Percentiles rank a stretch among this genome's conserved stretches.
These are phyloP conservation scores for Sporothrix curviconia DNA, from an alignment of 2,329 filamentous ascomycete genomes.

Conservation along the genomic window DNA sequence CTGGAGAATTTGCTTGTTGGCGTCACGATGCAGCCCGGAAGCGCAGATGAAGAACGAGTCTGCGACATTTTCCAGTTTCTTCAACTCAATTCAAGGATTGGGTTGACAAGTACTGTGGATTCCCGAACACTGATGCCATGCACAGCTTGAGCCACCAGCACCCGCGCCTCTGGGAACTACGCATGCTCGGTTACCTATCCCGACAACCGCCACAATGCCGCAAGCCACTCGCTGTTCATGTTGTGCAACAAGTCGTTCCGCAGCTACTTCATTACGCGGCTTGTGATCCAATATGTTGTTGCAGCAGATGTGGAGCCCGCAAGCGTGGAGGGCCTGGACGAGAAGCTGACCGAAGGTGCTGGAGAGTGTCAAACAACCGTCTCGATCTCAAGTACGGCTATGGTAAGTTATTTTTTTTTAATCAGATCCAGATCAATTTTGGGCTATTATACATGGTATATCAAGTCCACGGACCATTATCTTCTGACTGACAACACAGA, in stretches of 20 bases:
- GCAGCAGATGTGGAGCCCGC: constrained; percentile 28
- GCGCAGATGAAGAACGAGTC: constrained; percentile 12
- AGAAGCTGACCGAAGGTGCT: constrained; percentile 22
- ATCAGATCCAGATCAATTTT: too few relatives aligned
- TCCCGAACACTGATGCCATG: neutral
- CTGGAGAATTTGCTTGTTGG: constrained; percentile 9
- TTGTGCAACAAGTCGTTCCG: constrained; percentile 27
- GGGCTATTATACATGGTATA: too few relatives aligned
- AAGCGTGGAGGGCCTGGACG: constrained; percentile 30
- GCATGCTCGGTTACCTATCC: constrained; percentile 30
- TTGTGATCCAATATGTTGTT: constrained; percentile 33
- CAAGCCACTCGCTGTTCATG: constrained; percentile 28
- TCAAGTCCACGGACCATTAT: neutral
- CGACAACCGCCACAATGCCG: constrained; percentile 22
- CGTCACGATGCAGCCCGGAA: neutral
- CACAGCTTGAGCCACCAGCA: constrained; percentile 6
- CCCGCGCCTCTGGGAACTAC: constrained; percentile 30
- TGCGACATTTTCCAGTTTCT: constrained; percentile 17
- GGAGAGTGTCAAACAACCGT: constrained; percentile 18
- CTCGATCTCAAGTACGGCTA: constrained; percentile 20
- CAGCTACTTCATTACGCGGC: constrained; percentile 32
- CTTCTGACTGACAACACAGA: constrained; percentile 2
- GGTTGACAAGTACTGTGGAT: constrained; percentile 12
- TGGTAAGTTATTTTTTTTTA: constrained; percentile 23
- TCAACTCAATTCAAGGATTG: constrained; percentile 20